Percentiles rank a stretch among this genome's conserved stretches.
Evolutionary conservation across 2,329 filamentous ascomycete genomes (phyloP).

Genomic region (Aspergillus pseudotamarii): DNA sequence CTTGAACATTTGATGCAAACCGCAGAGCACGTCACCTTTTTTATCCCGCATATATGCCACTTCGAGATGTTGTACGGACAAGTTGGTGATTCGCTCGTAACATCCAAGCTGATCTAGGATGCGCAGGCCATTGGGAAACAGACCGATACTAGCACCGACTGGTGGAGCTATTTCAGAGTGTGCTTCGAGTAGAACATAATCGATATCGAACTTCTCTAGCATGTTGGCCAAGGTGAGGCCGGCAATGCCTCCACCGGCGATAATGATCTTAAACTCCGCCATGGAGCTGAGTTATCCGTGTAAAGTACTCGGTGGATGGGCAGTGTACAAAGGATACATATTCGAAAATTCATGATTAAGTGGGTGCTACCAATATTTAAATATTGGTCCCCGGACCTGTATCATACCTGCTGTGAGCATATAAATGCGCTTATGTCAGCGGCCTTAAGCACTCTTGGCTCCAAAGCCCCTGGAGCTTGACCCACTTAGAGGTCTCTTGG

Average conservation of each 20-base stretch:
- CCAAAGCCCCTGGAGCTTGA: too few relatives aligned
- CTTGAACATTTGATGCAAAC: background rate
- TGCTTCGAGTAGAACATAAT: slow-evolving; percentile 54
- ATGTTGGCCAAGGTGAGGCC: slow-evolving; percentile 52
- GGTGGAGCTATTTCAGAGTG: slow-evolving; percentile 39
- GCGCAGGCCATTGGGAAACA: slow-evolving; percentile 47
- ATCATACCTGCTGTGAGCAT: too few relatives aligned
- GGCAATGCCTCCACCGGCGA: slow-evolving; percentile 53
- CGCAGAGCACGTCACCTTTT: background rate
- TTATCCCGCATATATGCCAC: background rate
- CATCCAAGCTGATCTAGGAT: slow-evolving; percentile 56
- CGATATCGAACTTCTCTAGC: slow-evolving; percentile 49
- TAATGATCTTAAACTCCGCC: slow-evolving; percentile 39
- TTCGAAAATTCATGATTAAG: too few relatives aligned
- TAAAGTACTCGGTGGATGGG: too few relatives aligned
- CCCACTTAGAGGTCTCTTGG: too few relatives aligned
- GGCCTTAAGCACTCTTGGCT: too few relatives aligned
- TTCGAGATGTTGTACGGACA: background rate
- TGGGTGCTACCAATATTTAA: too few relatives aligned
- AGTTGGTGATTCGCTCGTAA: background rate
- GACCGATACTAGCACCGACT: slow-evolving; percentile 53
- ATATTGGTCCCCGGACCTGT: too few relatives aligned
- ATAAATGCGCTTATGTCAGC: too few relatives aligned
- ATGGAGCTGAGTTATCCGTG: too few relatives aligned
- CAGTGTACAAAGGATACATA: too few relatives aligned